A percentile compares a stretch with the other conserved stretches of the same genome.
Evolutionary conservation across 2,329 filamentous ascomycete genomes (phyloP).

Genomic region (Talaromyces islandicus): DNA sequence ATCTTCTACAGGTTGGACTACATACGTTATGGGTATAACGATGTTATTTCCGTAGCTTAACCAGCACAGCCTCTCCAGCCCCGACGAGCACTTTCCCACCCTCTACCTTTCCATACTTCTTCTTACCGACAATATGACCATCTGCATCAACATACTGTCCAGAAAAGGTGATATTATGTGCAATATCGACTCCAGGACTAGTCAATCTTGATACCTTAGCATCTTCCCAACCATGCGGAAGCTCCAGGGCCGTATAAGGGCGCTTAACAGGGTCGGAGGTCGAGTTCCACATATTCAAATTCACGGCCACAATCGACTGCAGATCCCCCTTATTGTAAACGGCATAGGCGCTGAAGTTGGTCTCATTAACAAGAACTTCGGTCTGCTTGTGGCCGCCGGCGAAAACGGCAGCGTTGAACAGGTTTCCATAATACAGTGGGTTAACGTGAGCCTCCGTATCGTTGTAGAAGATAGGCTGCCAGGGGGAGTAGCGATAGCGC

Average conservation of each 20-base stretch:
- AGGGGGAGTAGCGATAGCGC: too few relatives aligned
- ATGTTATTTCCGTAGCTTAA: not conserved
- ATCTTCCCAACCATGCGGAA: not conserved
- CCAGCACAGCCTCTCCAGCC: not conserved
- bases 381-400: too few relatives aligned
- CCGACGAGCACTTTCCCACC: not conserved
- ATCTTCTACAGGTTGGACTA: too few relatives aligned
- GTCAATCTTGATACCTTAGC: not conserved
- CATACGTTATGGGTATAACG: not conserved
- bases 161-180: not conserved
- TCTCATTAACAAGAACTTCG: too few relatives aligned
- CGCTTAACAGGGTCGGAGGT: not conserved
- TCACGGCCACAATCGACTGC: not conserved
- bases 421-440: too few relatives aligned
- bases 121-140: not conserved
- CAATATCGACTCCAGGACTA: not conserved
- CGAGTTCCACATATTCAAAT: conserved; percentile 1
- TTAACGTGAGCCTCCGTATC: too few relatives aligned
- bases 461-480: too few relatives aligned
- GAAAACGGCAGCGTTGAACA: too few relatives aligned
- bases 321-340: too few relatives aligned
- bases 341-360: too few relatives aligned
- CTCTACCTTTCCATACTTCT: not conserved
- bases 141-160: not conserved
- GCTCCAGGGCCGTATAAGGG: not conserved